phyloP scores from a whole-genome alignment of 139 green algal genomes.

The Micractinium conductrix region DNA sequence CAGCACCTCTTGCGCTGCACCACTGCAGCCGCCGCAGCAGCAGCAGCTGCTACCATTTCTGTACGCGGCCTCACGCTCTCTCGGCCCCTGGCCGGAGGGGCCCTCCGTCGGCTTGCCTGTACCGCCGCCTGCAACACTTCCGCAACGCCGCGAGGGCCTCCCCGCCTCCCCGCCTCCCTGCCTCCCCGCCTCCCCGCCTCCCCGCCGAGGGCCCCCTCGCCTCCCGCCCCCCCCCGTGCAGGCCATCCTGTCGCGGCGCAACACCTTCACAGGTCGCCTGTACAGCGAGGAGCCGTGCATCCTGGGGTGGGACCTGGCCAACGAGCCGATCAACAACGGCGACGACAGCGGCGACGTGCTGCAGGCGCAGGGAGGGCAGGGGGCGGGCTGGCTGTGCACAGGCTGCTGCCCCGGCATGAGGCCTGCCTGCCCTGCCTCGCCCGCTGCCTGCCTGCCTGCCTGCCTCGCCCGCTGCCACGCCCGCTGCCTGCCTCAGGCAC shows the following conservation, averaged over 20 bases:
- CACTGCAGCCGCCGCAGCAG: no score
- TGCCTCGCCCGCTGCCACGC: background rate
- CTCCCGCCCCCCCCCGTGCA: no score
- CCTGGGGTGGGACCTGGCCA: slow-evolving; percentile 62
- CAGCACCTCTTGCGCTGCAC: no score
- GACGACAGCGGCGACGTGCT: slow-evolving; percentile 30
- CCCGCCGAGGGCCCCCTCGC: no score
- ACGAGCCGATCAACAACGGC: slow-evolving; percentile 40
- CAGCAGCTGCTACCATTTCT: no score
- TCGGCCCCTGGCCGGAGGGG: no score
- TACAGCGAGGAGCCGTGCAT: slow-evolving; percentile 73
- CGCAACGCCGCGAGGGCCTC: no score
- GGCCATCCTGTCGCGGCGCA: slow-evolving; percentile 51
- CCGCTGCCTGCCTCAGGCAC: background rate
- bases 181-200: no score
- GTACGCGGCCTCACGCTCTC: no score
- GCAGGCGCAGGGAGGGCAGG: background rate
- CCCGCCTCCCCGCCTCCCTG: no score
- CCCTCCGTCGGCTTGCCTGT: no score
- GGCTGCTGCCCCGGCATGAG: background rate
- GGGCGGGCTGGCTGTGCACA: background rate
- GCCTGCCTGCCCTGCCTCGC: background rate
- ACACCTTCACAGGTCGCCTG: slow-evolving; percentile 58
- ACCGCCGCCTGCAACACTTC: no score
- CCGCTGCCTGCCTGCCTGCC: background rate